Percentiles rank a stretch among this genome's conserved stretches.
Conservation (phyloP, 148 eudicot species). For the Cornus kousa region DNA sequence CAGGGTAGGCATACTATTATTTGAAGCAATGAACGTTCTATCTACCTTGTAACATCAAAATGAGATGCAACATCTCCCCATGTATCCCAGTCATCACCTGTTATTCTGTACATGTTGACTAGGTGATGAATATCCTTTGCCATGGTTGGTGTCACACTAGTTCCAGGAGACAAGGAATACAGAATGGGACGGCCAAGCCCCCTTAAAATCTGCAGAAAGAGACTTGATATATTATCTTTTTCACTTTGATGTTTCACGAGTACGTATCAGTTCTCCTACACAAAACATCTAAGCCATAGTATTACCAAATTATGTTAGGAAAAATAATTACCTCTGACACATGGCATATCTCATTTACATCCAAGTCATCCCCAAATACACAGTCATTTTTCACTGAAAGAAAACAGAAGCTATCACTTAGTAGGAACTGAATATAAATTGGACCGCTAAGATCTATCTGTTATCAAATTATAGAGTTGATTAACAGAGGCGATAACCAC, state of each 20-base stretch:
- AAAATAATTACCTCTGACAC: constrained; percentile 69
- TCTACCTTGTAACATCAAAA: constrained; percentile 69
- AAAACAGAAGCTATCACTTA: constrained; percentile 10
- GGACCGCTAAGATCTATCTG: background rate
- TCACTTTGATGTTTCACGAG: background rate
- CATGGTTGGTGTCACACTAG: constrained; percentile 75
- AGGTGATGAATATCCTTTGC: constrained; percentile 60
- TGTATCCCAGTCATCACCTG: constrained; percentile 96
- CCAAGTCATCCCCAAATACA: constrained; percentile 89
- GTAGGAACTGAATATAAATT: background rate
- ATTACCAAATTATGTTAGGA: background rate
- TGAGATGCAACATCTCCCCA: constrained; percentile 88
- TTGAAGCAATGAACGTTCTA: background rate
- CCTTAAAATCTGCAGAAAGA: constrained; percentile 52
- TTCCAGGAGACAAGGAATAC: constrained; percentile 93
- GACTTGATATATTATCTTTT: background rate
- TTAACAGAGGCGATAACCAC: background rate
- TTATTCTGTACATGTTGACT: constrained; percentile 88
- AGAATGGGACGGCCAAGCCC: constrained; percentile 53
- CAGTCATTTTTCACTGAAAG: constrained; percentile 87
- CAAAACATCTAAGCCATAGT: constrained; percentile 2
- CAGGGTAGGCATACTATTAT: too few relatives aligned
- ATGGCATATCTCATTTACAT: constrained; percentile 64
- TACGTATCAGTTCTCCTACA: background rate
- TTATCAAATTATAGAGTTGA: background rate